phyloP scores from a whole-genome alignment of 768 basidiomycete genomes.

The Lactifluus pinguis region DNA sequence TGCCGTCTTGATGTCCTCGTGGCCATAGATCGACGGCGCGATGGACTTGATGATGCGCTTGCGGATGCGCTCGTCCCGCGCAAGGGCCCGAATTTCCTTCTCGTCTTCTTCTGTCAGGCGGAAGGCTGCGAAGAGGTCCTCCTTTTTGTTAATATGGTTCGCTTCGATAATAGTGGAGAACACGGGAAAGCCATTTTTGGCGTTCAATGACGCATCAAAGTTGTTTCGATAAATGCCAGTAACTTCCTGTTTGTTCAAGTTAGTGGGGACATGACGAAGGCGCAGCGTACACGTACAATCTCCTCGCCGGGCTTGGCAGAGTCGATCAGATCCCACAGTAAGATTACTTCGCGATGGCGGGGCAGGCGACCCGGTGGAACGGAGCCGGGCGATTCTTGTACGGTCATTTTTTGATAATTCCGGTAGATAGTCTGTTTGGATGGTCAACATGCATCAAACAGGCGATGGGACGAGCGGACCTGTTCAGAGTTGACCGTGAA shows the following conservation, averaged over 20 bases:
- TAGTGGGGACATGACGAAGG: neutral
- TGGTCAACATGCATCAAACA: neutral
- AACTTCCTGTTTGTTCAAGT: constrained; percentile 58
- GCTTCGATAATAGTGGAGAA: constrained; percentile 98
- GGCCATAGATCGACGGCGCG: constrained; percentile 97
- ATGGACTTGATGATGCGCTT: constrained; percentile 98
- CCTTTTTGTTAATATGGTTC: constrained; percentile 98
- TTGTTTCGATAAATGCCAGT: constrained; percentile 98
- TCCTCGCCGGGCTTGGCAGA: constrained; percentile 98
- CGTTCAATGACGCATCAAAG: constrained; percentile 95
- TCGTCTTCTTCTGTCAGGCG: constrained; percentile 96
- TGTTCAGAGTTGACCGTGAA: constrained; percentile 96
- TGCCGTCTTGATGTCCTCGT: constrained; percentile 98
- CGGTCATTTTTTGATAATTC: constrained; percentile 97
- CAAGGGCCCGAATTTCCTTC: constrained; percentile 77
- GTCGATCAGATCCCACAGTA: constrained; percentile 98
- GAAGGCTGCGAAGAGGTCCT: constrained; percentile 98
- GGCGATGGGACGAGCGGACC: constrained; percentile 33
- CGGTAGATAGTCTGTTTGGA: constrained; percentile 79
- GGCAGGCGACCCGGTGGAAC: constrained; percentile 97
- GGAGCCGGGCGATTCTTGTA: constrained; percentile 96
- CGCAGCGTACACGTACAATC: constrained; percentile 50
- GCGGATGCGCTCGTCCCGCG: constrained; percentile 87
- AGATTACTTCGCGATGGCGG: constrained; percentile 90
- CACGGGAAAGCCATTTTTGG: constrained; percentile 98